Evolutionary conservation across 2,329 filamentous ascomycete species (phyloP).

Genomic region (Fonsecaea nubica): DNA sequence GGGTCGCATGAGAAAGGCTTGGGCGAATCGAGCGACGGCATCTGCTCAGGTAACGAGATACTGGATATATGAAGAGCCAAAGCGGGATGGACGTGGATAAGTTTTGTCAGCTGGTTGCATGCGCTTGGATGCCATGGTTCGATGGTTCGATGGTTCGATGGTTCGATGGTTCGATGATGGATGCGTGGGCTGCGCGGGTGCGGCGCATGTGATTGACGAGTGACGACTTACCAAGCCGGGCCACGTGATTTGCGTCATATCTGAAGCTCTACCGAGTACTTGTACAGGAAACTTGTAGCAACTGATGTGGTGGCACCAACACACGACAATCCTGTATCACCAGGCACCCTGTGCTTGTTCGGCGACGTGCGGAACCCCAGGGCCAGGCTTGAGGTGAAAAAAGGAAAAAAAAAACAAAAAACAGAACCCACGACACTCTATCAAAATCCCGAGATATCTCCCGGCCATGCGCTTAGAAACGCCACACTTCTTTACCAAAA

Average conservation of each 20-base stretch:
- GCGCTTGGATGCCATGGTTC: not conserved
- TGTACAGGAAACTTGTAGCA: not conserved
- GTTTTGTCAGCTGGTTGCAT: slow-evolving; percentile 24
- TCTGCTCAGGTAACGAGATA: slow-evolving; percentile 10
- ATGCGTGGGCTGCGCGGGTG: too few species aligned
- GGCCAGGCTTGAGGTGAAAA: not conserved
- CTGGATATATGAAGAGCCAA: slow-evolving; percentile 8
- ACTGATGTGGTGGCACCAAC: too few species aligned
- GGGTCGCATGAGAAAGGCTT: not conserved
- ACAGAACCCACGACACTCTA: not conserved
- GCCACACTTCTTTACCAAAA: not conserved
- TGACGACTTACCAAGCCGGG: not conserved
- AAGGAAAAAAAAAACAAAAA: too few species aligned
- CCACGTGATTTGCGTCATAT: slow-evolving; percentile 18
- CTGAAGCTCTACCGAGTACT: too few species aligned
- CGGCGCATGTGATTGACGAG: too few species aligned
- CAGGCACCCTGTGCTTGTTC: not conserved
- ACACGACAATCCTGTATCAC: not conserved
- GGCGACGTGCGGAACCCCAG: not conserved
- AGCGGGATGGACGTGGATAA: not conserved
- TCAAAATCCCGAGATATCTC: not conserved
- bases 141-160: too few species aligned
- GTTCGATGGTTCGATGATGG: too few species aligned
- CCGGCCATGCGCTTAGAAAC: not conserved
- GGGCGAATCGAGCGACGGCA: not conserved